phyloP scores from a whole-genome alignment of 208 protist genomes.

The Wallacemonas collosoma region DNA sequence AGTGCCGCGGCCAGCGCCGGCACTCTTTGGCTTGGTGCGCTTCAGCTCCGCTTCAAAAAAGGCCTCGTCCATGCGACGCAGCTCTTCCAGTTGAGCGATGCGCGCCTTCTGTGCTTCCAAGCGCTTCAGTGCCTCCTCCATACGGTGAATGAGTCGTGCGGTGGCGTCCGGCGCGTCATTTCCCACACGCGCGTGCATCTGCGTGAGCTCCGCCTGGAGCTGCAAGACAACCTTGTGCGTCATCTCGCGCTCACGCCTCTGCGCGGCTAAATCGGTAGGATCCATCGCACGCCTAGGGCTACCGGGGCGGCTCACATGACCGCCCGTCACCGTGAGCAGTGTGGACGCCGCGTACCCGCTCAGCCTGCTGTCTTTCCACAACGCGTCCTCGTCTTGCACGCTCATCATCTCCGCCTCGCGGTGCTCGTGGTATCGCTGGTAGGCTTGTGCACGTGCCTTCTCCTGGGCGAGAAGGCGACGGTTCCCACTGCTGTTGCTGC shows the following conservation, averaged over 20 bases:
- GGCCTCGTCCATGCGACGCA: conserved; percentile 37
- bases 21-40: background rate
- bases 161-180: background rate
- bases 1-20: background rate
- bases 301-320: background rate
- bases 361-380: conserved; percentile 4
- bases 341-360: background rate
- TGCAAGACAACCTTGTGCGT: conserved; percentile 38
- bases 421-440: conserved; percentile 24
- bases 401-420: conserved; percentile 34
- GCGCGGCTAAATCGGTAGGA: conserved; percentile 3
- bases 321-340: conserved; percentile 3
- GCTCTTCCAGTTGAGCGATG: conserved; percentile 63
- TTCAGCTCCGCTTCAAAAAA: conserved; percentile 25
- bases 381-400: conserved; percentile 39
- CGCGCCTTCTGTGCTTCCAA: conserved; percentile 46
- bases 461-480: background rate
- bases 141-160: conserved; percentile 11
- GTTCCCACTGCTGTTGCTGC: background rate
- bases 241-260: conserved; percentile 38
- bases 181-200: conserved; percentile 22
- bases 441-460: background rate
- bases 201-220: conserved; percentile 31
- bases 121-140: conserved; percentile 46
- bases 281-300: background rate